phyloP scores from a whole-genome alignment of 495 filamentous ascomycete species.

The Letharia columbiana region DNA sequence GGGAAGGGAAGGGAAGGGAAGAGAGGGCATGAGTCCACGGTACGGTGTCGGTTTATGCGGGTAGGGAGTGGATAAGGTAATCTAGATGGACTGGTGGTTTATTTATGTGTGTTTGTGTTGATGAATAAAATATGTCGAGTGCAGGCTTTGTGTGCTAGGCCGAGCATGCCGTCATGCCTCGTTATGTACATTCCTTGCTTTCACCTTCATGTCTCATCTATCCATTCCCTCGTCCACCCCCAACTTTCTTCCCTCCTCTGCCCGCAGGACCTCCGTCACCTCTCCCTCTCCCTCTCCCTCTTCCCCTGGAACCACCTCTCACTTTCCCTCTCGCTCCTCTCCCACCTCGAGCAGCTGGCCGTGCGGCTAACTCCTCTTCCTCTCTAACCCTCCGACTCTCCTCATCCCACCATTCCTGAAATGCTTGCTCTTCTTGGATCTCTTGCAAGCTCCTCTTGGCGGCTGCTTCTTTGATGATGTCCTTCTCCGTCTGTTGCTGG shows the following conservation, averaged over 20 bases:
- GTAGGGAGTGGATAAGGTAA: too few species aligned
- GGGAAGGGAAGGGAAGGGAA: too few species aligned
- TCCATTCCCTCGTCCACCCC: background rate
- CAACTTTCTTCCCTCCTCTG: background rate
- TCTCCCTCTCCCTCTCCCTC: background rate
- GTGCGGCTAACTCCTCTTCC: conserved; percentile 48
- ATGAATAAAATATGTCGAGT: too few species aligned
- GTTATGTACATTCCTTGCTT: too few species aligned
- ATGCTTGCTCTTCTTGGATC: conserved; percentile 93
- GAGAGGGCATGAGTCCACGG: too few species aligned
- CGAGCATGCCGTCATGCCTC: background rate
- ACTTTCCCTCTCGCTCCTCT: conserved; percentile 16
- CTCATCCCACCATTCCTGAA: conserved; percentile 96
- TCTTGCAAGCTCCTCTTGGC: conserved; percentile 82
- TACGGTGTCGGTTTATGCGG: too few species aligned
- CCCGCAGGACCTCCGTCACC: background rate
- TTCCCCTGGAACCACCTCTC: background rate
- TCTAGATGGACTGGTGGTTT: too few species aligned
- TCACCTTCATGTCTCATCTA: background rate
- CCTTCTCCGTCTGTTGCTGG: conserved; percentile 78
- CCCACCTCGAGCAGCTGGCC: conserved; percentile 24
- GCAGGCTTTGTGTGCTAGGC: background rate
- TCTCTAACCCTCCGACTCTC: conserved; percentile 66
- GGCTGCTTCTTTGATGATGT: conserved; percentile 67
- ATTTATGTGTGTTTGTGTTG: too few species aligned